phyloP scores from a whole-genome alignment of 2,329 filamentous ascomycete genomes.

The Plenodomus tracheiphilus region DNA sequence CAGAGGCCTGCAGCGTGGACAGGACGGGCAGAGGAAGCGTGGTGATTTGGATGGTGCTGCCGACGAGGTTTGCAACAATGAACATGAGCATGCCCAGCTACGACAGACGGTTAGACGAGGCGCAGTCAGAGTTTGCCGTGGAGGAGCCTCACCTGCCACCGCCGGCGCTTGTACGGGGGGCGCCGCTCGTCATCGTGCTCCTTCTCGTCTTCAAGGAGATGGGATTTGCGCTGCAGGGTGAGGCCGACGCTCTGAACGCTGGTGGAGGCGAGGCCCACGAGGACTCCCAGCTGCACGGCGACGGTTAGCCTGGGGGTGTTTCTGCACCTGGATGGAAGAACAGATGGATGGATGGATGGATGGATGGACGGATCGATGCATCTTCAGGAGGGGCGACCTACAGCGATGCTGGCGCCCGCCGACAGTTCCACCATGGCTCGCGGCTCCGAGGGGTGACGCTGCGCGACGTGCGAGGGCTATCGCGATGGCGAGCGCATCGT shows the following conservation, averaged over 20 bases:
- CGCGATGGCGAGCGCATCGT: constrained; percentile 35
- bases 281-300: constrained; percentile 73
- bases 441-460: constrained; percentile 4
- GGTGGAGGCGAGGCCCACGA: constrained; percentile 91
- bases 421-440: constrained; percentile 47
- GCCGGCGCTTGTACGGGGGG: constrained; percentile 83
- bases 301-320: constrained; percentile 8
- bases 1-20: constrained; percentile 87
- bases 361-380: not conserved
- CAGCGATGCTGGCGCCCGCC: constrained; percentile 47
- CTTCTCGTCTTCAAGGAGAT: constrained; percentile 97
- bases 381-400: constrained; percentile 24
- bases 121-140: not conserved
- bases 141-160: constrained; percentile 74
- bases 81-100: constrained; percentile 93
- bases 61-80: constrained; percentile 88
- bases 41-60: constrained; percentile 96
- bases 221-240: constrained; percentile 95
- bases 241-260: constrained; percentile 93
- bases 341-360: too few species aligned
- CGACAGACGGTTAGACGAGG: constrained; percentile 12
- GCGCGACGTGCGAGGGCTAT: constrained; percentile 32
- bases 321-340: too few species aligned
- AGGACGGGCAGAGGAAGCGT: constrained; percentile 91
- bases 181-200: constrained; percentile 74